Percentiles rank a stretch among this genome's conserved stretches.
Evolutionary conservation across 1,284 basidiomycete species (phyloP).

Genomic region (Takashimella tepidaria): DNA sequence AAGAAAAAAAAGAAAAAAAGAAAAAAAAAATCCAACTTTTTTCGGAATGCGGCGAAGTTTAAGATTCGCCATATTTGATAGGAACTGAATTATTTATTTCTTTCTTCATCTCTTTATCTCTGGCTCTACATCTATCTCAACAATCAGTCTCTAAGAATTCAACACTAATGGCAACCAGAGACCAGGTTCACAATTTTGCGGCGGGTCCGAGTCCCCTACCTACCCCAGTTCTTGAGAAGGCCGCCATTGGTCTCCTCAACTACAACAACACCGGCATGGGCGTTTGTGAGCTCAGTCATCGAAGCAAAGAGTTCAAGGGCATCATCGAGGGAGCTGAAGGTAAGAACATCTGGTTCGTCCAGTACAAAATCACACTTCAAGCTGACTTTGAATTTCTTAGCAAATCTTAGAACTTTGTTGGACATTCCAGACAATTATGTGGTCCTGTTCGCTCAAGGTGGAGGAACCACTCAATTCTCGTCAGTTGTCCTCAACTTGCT

Average conservation of each 20-base stretch:
- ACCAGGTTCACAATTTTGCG: conserved; percentile 74
- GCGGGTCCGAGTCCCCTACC: conserved; percentile 88
- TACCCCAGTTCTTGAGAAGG: conserved; percentile 64
- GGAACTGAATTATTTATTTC: background rate
- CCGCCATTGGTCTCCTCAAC: conserved; percentile 74
- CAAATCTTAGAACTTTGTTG: conserved; percentile 67
- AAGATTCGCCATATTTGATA: background rate
- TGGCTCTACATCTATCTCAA: too few relatives aligned
- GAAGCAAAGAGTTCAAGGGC: conserved; percentile 76
- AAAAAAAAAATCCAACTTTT: too few relatives aligned
- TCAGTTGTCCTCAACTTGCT: conserved; percentile 83
- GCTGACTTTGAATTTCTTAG: conserved; percentile 19
- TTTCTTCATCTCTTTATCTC: background rate
- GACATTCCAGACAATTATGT: conserved; percentile 75
- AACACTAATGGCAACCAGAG: conserved; percentile 26
- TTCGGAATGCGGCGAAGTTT: background rate
- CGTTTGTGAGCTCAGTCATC: conserved; percentile 87
- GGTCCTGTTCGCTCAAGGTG: conserved; percentile 87
- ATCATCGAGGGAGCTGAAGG: conserved; percentile 64
- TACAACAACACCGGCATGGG: conserved; percentile 86
- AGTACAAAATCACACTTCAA: background rate
- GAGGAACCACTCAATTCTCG: conserved; percentile 84
- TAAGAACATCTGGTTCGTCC: conserved; percentile 16
- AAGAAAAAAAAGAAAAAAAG: background rate
- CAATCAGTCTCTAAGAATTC: too few relatives aligned